phyloP scores from a whole-genome alignment of 1,139 yeast genomes.

The Pichia sp. region DNA sequence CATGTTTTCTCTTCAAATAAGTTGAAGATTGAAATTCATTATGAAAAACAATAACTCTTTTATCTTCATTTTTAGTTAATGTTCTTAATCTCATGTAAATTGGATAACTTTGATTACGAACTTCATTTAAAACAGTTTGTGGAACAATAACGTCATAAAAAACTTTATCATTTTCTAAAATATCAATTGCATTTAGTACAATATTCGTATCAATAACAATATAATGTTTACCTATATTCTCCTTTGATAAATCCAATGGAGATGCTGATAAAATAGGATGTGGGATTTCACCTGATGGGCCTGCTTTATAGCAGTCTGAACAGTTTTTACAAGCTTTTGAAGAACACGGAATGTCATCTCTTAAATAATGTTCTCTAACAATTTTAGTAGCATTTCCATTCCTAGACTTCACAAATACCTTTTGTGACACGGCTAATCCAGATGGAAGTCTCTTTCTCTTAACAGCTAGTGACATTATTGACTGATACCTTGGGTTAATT shows the following conservation, averaged over 20 bases:
- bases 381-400: conserved; percentile 87
- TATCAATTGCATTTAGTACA: conserved; percentile 80
- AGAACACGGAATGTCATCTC: conserved; percentile 89
- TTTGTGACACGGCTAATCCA: conserved; percentile 74
- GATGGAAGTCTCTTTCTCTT: conserved; percentile 41
- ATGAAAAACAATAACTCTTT: conserved; percentile 85
- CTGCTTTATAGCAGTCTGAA: conserved; percentile 47
- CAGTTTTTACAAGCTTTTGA: conserved; percentile 67
- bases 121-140: conserved; percentile 92
- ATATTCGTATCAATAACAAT: conserved; percentile 84
- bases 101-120: conserved; percentile 79
- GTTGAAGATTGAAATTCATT: conserved; percentile 82
- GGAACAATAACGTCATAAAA: conserved; percentile 89
- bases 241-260: conserved; percentile 40
- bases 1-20: conserved; percentile 51
- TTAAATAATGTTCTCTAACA: conserved; percentile 87
- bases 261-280: conserved; percentile 43
- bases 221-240: conserved; percentile 52
- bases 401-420: conserved; percentile 86
- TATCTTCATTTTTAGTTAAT: conserved; percentile 69
- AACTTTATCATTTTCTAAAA: conserved; percentile 69
- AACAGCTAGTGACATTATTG: conserved; percentile 6
- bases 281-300: conserved; percentile 48
- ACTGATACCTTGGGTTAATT: not conserved
- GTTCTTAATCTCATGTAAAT: conserved; percentile 79